A percentile compares a stretch with the other conserved stretches of the same genome.
phyloP scores from a whole-genome alignment of 441 rosid species.

The Arabidopsis lyrata region DNA sequence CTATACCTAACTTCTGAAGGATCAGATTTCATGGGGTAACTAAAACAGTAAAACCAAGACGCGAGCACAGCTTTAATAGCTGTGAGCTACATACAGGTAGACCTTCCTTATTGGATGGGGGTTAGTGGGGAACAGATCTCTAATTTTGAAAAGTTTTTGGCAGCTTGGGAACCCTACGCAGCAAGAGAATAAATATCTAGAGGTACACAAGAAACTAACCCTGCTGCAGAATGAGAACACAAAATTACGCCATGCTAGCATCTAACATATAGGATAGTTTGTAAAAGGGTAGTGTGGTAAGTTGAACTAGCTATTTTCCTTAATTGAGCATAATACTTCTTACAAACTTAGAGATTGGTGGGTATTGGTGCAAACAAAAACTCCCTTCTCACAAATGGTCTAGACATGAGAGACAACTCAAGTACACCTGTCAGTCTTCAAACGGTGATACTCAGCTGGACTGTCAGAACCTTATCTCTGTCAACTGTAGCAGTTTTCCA shows the following conservation, averaged over 20 bases:
- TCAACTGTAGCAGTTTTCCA: conserved; percentile 59
- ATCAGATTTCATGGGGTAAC: conserved; percentile 68
- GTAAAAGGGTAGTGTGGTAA: not conserved
- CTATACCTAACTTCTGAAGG: conserved; percentile 47
- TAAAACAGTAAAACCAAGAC: conserved; percentile 66
- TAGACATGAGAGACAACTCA: conserved; percentile 58
- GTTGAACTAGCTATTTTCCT: not conserved
- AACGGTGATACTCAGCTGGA: no score
- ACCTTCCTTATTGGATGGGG: not conserved
- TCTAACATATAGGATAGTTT: not conserved
- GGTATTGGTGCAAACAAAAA: conserved; percentile 53
- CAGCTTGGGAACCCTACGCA: conserved; percentile 66
- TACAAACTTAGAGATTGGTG: conserved; percentile 63
- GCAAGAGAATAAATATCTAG: conserved; percentile 66
- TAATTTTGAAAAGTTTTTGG: conserved; percentile 22
- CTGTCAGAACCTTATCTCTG: no score
- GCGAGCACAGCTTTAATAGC: conserved; percentile 35
- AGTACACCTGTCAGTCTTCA: conserved; percentile 65
- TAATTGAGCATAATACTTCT: conserved; percentile 41
- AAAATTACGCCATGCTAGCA: not conserved
- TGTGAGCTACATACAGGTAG: conserved; percentile 8
- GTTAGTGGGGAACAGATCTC: not conserved
- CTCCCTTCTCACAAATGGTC: conserved; percentile 56
- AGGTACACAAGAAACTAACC: conserved; percentile 78
- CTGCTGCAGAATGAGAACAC: conserved; percentile 41